A percentile compares a stretch with the other conserved stretches of the same genome.
These are phyloP conservation scores for Cyclostephanos tholiformis DNA, from an alignment of 108 stramenopile genomes.

Conservation along the genomic window DNA sequence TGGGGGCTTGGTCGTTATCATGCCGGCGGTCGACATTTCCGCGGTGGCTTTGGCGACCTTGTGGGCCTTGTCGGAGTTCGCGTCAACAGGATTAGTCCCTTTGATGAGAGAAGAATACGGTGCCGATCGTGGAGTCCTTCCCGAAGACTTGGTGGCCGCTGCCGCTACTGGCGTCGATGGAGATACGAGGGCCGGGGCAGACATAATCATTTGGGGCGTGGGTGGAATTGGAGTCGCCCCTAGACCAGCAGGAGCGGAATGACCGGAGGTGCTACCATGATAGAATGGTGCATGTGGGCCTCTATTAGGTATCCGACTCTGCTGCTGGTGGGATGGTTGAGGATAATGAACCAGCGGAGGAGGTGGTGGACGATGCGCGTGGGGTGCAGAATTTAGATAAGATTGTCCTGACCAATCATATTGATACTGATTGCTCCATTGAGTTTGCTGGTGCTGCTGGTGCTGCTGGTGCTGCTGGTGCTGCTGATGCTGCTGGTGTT, in stretches of 20 bases:
- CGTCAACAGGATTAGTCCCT: background rate
- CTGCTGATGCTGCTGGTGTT: background rate
- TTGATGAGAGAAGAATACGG: background rate
- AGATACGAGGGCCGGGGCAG: slow-evolving; percentile 6
- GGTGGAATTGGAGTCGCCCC: slow-evolving; percentile 2
- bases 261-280: background rate
- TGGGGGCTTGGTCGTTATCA: slow-evolving; percentile 43
- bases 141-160: background rate
- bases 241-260: background rate
- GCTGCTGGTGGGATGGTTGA: background rate
- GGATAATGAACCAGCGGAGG: slow-evolving; percentile 6
- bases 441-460: slow-evolving; percentile 1
- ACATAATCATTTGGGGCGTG: background rate
- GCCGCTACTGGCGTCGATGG: background rate
- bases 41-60: background rate
- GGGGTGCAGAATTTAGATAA: background rate
- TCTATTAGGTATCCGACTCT: background rate
- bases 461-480: slow-evolving; percentile 1
- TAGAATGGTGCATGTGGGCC: slow-evolving; percentile 6
- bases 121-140: slow-evolving; percentile 1
- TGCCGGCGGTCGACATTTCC: background rate
- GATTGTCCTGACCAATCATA: slow-evolving; percentile 6
- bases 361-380: slow-evolving; percentile 5
- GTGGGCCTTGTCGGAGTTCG: background rate
- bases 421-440: slow-evolving; percentile 5